Evolutionary conservation across 2,329 filamentous ascomycete genomes (phyloP), one percentile per base, ranked within the genome.

Genomic region (Podosphaera xanthii): DNA sequence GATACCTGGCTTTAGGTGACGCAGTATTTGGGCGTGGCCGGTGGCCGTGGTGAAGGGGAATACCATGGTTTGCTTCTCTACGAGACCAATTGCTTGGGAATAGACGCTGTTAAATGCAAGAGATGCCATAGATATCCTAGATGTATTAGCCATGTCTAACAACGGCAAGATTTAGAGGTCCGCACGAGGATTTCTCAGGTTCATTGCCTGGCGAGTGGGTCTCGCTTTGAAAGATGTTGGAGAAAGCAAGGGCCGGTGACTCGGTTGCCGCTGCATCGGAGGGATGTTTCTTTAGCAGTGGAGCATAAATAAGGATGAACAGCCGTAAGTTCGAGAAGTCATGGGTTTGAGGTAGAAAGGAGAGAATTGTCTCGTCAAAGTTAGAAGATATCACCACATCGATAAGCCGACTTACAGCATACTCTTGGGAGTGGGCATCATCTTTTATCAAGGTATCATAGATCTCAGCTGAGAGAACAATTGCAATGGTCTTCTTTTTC

Each of bases 291-390:
- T 88, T 87, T 59, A 94, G 73, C 58, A 80, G 77, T 0, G 91
- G 91, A 2, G 87, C 82, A 71, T 95, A 95, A 68, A 97, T 91
- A 64, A 97, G 77, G 60, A 97, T 78, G 67, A 94, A 94, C 33
- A 96, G 76, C 68, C 87, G 86, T 63, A 84, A 81, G 62, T 76
- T 81, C 54, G 81, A 79, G 62, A 84, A 80, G 69, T 95, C 82
- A 64, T 84, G 82, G 61, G 85, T 80, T 62, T 83, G 80, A 44
- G 89, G 87, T 57, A 97, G 86, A 70, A 94, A 86, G 50, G 90
- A 94, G 60, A 97, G 77, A 64, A 97, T 86, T 35, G 86, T 88
- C 86, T 90, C 40, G 61, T 10, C 31, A 30, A 10, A 14, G 40
- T 65, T 62, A 67, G 60, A 48, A 60, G 57, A n/a, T 30, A 34